Conservation (phyloP, 306 rosid genomes). For the Prunus mira region DNA sequence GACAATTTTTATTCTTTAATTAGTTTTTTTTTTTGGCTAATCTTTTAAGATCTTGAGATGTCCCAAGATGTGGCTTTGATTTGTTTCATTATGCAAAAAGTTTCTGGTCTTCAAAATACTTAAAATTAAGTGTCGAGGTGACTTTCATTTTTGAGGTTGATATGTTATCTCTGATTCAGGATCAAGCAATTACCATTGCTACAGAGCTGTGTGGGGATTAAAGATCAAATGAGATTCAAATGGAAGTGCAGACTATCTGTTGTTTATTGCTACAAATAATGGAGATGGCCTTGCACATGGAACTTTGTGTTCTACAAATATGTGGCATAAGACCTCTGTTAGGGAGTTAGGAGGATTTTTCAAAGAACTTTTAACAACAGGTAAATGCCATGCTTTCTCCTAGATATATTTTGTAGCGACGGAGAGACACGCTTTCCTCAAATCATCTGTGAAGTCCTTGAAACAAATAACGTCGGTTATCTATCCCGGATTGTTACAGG, state of each 20-base stretch:
- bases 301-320: conserved; percentile 79
- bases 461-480: conserved; percentile 62
- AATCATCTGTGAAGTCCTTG: conserved; percentile 56
- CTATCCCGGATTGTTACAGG: conserved; percentile 79
- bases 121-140: background rate
- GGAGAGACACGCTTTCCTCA: conserved; percentile 63
- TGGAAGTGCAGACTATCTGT: conserved; percentile 50
- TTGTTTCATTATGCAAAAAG: background rate
- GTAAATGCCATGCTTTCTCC: conserved; percentile 33
- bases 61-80: background rate
- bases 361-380: conserved; percentile 60
- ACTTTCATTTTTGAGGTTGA: background rate
- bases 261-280: conserved; percentile 62
- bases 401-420: conserved; percentile 46
- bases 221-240: conserved; percentile 42
- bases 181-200: conserved; percentile 70
- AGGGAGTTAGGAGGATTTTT: conserved; percentile 86
- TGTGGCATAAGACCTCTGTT: conserved; percentile 86
- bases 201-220: conserved; percentile 60
- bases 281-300: conserved; percentile 92
- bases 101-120: background rate
- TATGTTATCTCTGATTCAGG: conserved; percentile 43
- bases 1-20: background rate
- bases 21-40: background rate
- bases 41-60: background rate